Evolutionary conservation across 176 grass and related monocot species (phyloP).

Genomic region (Aegilops bicornis): DNA sequence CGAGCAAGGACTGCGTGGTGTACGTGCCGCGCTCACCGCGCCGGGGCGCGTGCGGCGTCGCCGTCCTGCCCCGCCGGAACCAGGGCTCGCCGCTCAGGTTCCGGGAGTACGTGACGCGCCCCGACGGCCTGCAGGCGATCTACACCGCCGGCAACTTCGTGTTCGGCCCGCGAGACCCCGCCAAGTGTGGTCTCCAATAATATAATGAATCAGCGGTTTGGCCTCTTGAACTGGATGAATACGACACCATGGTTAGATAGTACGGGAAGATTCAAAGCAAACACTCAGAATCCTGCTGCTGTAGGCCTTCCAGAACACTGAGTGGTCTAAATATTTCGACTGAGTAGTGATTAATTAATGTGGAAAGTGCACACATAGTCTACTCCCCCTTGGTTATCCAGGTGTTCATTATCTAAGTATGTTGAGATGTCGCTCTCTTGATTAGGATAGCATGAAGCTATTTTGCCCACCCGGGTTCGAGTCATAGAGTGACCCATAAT

Average conservation of each 20-base stretch:
- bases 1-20: constrained; percentile 37
- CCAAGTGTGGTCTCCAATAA: neutral
- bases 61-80: neutral
- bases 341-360: neutral
- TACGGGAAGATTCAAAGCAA: constrained; percentile 55
- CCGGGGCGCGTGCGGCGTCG: constrained; percentile 17
- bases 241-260: neutral
- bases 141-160: constrained; percentile 46
- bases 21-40: constrained; percentile 40
- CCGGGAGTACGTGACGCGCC: constrained; percentile 25
- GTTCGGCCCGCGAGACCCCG: constrained; percentile 39
- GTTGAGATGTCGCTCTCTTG: neutral
- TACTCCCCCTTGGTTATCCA: constrained; percentile 71
- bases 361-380: neutral
- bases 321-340: constrained; percentile 46
- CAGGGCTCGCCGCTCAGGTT: constrained; percentile 41
- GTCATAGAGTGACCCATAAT: too few relatives aligned
- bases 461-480: too few relatives aligned
- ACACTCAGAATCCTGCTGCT: constrained; percentile 29
- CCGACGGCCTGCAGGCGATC: constrained; percentile 38
- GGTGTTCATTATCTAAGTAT: constrained; percentile 97
- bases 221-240: too few relatives aligned
- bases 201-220: too few relatives aligned
- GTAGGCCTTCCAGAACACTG: too few relatives aligned
- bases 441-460: too few relatives aligned